Base-by-base conservation (phyloP, 306 rosid genomes). In the Carpinus fangiana region DNA sequence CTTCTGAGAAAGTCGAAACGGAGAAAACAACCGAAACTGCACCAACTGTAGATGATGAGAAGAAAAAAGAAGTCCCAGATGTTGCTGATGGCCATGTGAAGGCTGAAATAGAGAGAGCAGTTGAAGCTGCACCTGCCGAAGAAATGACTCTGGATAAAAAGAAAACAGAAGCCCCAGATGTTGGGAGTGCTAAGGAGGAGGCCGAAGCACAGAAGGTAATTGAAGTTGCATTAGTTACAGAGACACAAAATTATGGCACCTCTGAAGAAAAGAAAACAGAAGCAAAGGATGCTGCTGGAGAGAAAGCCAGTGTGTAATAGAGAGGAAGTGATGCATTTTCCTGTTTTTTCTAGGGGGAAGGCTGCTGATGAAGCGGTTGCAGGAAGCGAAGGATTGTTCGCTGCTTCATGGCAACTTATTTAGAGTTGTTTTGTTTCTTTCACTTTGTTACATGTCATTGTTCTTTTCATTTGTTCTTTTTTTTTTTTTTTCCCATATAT, bases 1-100 rank as follows among this genome's bases (percentile, higher is more conserved):
- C 54, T 43, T 14, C 67, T 26, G 57, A 80, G 20, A 11, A 17
- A 7, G 64, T 21, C 8, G 67, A 73, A 75, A 54, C 73, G 7
- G 87, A 82, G 79, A 80, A 73, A 64, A 38, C 79, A 36, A 61
- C 70, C 43, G 76, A 78, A 60, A 84, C 65, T 46, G 21, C 11
- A 59, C 16, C 28, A 48, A 45, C 66, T 34, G 36, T 31, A 21
- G 64, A 57, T 10, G 65, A 20, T 23, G 36, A 11, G 0, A 59
- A 59, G 36, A 59, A 59, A 23, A 67, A 7, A 10, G 17, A 67
- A 41, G 31, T 4, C 12, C 51, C 50, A 3, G 16, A 67, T 18
- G 72, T 41, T 67, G 50, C 14, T 0, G 48, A 18, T 8, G 36
- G 13, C 9, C 64, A 5, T 20, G 21, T 8, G 16, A 12, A 57